Evolutionary conservation across 129 eudicot genomes (phyloP), one percentile per base, ranked within the genome.

Genomic region (Flaveria trinervia): DNA sequence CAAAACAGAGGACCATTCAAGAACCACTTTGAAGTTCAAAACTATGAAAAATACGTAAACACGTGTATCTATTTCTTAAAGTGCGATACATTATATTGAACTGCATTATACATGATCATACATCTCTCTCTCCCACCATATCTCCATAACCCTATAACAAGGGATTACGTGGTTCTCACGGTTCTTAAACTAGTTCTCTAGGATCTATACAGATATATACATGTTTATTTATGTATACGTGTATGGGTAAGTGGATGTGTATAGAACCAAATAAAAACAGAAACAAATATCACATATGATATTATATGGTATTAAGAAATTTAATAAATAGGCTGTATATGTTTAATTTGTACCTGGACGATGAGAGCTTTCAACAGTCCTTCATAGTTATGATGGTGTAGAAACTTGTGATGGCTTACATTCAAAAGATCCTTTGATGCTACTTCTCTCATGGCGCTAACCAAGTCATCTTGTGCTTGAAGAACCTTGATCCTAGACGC

Each of bases 391-490:
- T 83, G 76, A 76, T 88, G 90, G 71, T 89, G 80, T 18, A 55
- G 66, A 20, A 76, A 67, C 79, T 79, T 73, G 56, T 75, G 70
- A 73, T 82, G 74, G 86, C 93, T 81, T 51, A 91, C 91, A 46
- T 75, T 77, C 86, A 93, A 79, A 73, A 93, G 93, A 82, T 93
- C 93, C 78, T 87, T 87, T 67, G 91, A 79, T 67, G 98, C 97
- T 62, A 90, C 78, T 68, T 93, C 98, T 83, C 86, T 91, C 98
- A 93, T 90, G 76, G 97, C 80, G 76, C 56, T 84, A 57, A 93
- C 97, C 88, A 93, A 75, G 79, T 93, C 98, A 91, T 93, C 98
- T 89, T 91, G 98, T 64, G 97, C 97, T 86, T 93, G 98, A 87
- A 93, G 98, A 78, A 93, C 97, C 79, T 93, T 93, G 79, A 93